Evolutionary conservation across 495 filamentous ascomycete species (phyloP), one percentile per base, ranked within the genome.

Genomic region (Aspergillus wentii): DNA sequence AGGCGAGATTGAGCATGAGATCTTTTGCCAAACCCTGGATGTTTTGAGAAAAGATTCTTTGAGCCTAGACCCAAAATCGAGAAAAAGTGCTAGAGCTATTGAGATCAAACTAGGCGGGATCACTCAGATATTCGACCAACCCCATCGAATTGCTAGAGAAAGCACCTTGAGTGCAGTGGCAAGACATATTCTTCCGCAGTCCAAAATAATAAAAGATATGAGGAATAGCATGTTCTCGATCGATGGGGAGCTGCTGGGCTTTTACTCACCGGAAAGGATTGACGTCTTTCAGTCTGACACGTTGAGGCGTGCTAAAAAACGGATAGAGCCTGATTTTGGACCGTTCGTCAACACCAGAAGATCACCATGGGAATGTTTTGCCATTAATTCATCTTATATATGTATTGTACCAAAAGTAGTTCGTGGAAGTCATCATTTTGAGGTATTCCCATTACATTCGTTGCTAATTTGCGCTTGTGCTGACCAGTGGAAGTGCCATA

Each of bases 321-420:
- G 28, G 4, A n/a, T 26, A 4, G 5, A 35, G 19, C 21, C 19
- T 6, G 11, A n/a, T 26, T 5, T 30, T 30, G 1, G 30, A 35
- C 4, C 39, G 33, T 17, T 10, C 37, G 2, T 14, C 1, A 4
- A 35, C 35, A 16, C 10, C 7, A 1, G 21, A 7, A 35, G 27
- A 15, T n/a, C 15, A 13, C 29, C 45, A 6, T 35, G 31, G 30
- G 38, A 44, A 17, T 51, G 35, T 10, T 33, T 43, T 18, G 39
- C 43, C 10, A 33, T 43, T 16, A 51, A 43, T 32, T 41, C 48
- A 1, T 35, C 16, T 6, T 43, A 32, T 17, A 33, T 51, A 2
- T 46, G 48, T 30, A 35, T n/a, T 5, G 19, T n/a, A n/a, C n/a
- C n/a, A n/a, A n/a, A n/a, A n/a, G n/a, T n/a, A n/a, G 39, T 11